Evolutionary conservation across 1,284 basidiomycete genomes (phyloP), one percentile per base, ranked within the genome.

Genomic region (Meira nashicola): DNA sequence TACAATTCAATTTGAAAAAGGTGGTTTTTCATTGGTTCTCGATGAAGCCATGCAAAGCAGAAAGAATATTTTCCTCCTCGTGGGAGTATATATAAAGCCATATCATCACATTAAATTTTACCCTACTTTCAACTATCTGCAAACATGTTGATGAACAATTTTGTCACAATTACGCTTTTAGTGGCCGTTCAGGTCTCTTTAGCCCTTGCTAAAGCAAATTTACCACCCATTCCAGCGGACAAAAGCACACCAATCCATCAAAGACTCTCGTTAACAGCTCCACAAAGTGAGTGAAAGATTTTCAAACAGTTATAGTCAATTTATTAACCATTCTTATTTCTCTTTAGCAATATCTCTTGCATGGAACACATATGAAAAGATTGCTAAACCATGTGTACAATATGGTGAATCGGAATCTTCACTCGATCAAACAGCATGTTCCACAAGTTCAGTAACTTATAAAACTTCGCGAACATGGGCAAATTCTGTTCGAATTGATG

Each of bases 281-380:
- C 60, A 49, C 58, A 65, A 9, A 52, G 57, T 58, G 49, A 58
- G 57, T 49, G 21, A 4, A 43, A 7, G 28, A 7, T 1, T n/a
- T 2, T 12, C 5, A 14, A 25, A 37, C 1, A 38, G 10, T 19
- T 33, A 40, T 17, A 15, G 9, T 25, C n/a, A 28, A 25, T 48
- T 43, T 39, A 14, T 1, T 33, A 14, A 10, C 55, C 23, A 28
- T 21, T 54, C 39, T 19, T 17, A 39, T 10, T n/a, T n/a, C 2
- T 19, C 19, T 38, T 7, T 43, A 57, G 61, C 68, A 25, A 59
- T 70, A 39, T 63, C 68, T 4, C 62, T 70, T 37, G 66, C 60
- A 14, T 70, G 68, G 68, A 70, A 70, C 57, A 70, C 68, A 11
- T 70, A 63, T 54, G 37, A 64, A 23, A 47, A 65, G 52, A 39